phyloP scores from a whole-genome alignment of 495 filamentous ascomycete species.

The Delitschia confertaspora region DNA sequence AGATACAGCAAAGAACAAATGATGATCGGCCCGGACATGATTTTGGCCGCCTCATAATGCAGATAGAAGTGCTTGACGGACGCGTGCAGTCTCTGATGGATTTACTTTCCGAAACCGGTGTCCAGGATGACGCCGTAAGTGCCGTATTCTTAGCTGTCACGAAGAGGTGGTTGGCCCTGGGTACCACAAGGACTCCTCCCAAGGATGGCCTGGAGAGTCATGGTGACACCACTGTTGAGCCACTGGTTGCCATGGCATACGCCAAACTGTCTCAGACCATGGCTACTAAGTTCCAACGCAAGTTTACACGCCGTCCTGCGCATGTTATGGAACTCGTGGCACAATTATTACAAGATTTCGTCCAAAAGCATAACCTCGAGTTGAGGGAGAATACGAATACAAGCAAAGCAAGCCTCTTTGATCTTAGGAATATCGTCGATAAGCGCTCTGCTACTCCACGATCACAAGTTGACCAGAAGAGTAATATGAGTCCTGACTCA shows the following conservation, averaged over 20 bases:
- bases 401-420: constrained; percentile 10
- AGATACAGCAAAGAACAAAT: constrained; percentile 27
- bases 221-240: constrained; percentile 28
- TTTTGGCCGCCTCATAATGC: constrained; percentile 20
- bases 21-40: constrained; percentile 18
- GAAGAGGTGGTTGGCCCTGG: constrained; percentile 48
- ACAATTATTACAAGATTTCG: constrained; percentile 44
- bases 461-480: background rate
- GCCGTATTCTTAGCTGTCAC: constrained; percentile 57
- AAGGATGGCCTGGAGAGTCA: constrained; percentile 23
- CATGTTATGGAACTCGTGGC: constrained; percentile 55
- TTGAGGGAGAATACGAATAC: constrained; percentile 7
- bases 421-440: constrained; percentile 10
- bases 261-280: constrained; percentile 59
- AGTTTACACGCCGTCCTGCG: constrained; percentile 53
- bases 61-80: constrained; percentile 41
- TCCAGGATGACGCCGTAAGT: constrained; percentile 50
- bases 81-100: constrained; percentile 46
- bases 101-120: constrained; percentile 44
- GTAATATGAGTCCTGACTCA: background rate
- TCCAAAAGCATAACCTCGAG: constrained; percentile 30
- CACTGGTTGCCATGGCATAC: constrained; percentile 46
- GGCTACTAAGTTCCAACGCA: constrained; percentile 57
- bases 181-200: background rate
- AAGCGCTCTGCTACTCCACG: background rate